Evolutionary conservation across 2,329 filamentous ascomycete species (phyloP), one percentile per base, ranked within the genome.

Genomic region (Penicillium freii): DNA sequence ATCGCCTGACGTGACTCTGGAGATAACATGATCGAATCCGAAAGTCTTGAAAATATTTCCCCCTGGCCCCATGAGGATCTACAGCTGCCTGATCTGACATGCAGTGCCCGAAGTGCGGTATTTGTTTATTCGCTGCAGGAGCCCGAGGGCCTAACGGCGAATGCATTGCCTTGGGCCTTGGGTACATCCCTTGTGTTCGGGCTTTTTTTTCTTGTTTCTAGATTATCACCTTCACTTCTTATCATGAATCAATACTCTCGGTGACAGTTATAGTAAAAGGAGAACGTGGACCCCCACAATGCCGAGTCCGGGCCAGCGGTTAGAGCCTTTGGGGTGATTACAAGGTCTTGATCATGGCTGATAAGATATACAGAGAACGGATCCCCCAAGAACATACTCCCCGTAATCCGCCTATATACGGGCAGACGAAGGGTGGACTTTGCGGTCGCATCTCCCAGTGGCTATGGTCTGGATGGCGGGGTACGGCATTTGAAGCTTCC

Each of bases 391-490:
- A 17, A 17, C 9, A 33, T 13, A 10, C 13, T 4, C 15, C 29
- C 7, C 1, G 11, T 19, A 19, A 44, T n/a, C 21, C 13, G 9
- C n/a, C 29, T 34, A 44, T 13, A 17, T 49, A 31, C 42, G 19
- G 19, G 11, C 44, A 17, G 8, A 47, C 17, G 44, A 34, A 34
- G 29, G 29, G 51, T 42, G 54, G 57, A 33, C 48, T 65, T 23
- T 63, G 57, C 40, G 39, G 46, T 47, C 59, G 61, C 33, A 39
- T 69, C 23, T 60, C 59, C 10, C 54, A 62, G 33, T 69, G 66
- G 66, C 42, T 69, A 25, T 63, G 63, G 64, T 56, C 66, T 9
- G 50, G 56, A 9, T 55, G 58, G 64, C 61, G 64, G 60, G 57
- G 60, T 50, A 45, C 46, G 17, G 53, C 48, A 13, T 61, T 54